These are phyloP conservation scores for Verticillium isaacii DNA, from an alignment of 2,329 filamentous ascomycete genomes.

Conservation along the genomic window DNA sequence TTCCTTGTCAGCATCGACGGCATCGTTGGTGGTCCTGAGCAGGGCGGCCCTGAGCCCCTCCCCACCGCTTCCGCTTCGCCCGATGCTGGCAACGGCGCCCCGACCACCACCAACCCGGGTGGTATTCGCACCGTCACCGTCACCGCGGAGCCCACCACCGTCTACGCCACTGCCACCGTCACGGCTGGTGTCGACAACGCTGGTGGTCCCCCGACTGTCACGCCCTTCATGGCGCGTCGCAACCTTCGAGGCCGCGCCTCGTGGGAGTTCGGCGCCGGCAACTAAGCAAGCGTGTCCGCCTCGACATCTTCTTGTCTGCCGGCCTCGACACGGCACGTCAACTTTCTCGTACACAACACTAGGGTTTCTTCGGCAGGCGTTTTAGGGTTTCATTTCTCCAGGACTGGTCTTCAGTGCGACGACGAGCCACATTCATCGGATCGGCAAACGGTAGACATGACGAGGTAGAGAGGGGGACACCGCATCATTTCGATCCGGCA, in stretches of 20 bases:
- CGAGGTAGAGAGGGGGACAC: not conserved
- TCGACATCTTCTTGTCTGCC: not conserved
- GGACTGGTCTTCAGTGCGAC: not conserved
- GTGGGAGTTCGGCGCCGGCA: constrained; percentile 8
- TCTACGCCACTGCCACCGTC: constrained; percentile 33
- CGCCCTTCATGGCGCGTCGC: constrained; percentile 10
- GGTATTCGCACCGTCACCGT: constrained; percentile 33
- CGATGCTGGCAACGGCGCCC: constrained; percentile 6
- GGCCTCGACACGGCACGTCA: not conserved
- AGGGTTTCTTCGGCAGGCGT: not conserved
- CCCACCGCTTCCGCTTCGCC: constrained; percentile 14
- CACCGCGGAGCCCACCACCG: constrained; percentile 26
- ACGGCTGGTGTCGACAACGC: constrained; percentile 16
- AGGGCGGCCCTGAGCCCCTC: constrained; percentile 10
- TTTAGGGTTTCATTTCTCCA: not conserved
- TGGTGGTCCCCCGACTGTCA: not conserved
- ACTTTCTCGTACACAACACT: not conserved
- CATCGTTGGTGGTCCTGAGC: constrained; percentile 15
- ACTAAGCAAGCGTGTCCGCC: constrained; percentile 1
- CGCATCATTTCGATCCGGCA: not conserved
- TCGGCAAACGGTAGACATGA: not conserved
- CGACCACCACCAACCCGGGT: constrained; percentile 12
- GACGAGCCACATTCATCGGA: not conserved
- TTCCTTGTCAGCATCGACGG: constrained; percentile 38
- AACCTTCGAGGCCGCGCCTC: constrained; percentile 8